A percentile compares a stretch with the other conserved stretches of the same genome.
phyloP scores from a whole-genome alignment of 208 protist species.

The Plasmodiophora brassicae region DNA sequence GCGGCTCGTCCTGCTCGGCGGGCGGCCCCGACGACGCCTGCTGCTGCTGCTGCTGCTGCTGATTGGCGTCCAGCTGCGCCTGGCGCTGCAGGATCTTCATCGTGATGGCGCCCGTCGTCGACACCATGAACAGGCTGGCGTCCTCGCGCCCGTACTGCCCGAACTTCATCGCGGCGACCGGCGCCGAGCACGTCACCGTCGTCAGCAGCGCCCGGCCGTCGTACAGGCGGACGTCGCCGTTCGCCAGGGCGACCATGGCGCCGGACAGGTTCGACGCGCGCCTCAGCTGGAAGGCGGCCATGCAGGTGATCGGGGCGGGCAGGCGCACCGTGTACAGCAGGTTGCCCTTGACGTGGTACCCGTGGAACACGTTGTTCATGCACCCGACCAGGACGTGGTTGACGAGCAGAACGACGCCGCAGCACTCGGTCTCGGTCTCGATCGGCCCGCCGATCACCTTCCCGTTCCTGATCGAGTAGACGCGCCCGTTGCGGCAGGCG shows the following conservation, averaged over 20 bases:
- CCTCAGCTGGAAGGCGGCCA: conserved; percentile 66
- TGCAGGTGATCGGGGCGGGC: conserved; percentile 65
- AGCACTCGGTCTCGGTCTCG: conserved; percentile 74
- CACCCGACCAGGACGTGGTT: conserved; percentile 78
- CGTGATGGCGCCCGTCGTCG: conserved; percentile 75
- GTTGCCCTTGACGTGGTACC: conserved; percentile 74
- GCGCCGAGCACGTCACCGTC: conserved; percentile 63
- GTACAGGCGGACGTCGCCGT: conserved; percentile 82
- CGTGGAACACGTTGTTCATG: conserved; percentile 74
- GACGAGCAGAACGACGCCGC: conserved; percentile 71
- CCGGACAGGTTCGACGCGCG: conserved; percentile 50
- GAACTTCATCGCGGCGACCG: conserved; percentile 75
- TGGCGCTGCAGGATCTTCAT: conserved; percentile 82
- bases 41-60: not conserved
- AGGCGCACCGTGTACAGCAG: conserved; percentile 69
- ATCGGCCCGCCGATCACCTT: conserved; percentile 70
- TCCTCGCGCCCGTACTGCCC: conserved; percentile 83
- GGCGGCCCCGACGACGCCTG: conserved; percentile 62
- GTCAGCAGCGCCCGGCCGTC: conserved; percentile 73
- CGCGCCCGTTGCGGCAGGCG: conserved; percentile 76
- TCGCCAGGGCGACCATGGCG: conserved; percentile 77
- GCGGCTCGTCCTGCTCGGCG: conserved; percentile 79
- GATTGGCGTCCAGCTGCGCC: conserved; percentile 52
- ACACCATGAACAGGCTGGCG: conserved; percentile 70
- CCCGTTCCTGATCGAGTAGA: conserved; percentile 84